Evolutionary conservation across 768 basidiomycete genomes (phyloP).

Genomic region (Leucosporidium yakuticum): DNA sequence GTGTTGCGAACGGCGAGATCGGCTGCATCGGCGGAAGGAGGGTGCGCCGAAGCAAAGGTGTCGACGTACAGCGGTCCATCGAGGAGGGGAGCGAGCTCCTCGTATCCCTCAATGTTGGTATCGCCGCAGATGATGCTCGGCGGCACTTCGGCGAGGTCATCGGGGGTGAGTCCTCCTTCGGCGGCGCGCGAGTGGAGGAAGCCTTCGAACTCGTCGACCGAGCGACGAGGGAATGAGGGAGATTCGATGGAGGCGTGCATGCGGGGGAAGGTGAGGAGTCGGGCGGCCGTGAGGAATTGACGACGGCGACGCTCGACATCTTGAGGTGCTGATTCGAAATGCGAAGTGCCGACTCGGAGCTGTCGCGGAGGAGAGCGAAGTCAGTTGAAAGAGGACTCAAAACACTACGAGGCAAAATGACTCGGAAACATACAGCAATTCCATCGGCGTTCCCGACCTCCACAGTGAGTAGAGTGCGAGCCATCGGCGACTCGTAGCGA

Average conservation of each 20-base stretch:
- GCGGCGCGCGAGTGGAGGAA: no score
- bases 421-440: background rate
- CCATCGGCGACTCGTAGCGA: background rate
- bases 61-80: background rate
- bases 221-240: no score
- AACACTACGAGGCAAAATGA: background rate
- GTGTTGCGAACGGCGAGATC: no score
- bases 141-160: no score
- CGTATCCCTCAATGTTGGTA: background rate
- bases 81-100: background rate
- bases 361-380: background rate
- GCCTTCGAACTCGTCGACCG: no score
- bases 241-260: background rate
- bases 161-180: no score
- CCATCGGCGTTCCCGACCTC: background rate
- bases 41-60: background rate
- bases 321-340: background rate
- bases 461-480: background rate
- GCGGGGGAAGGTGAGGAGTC: background rate
- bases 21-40: background rate
- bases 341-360: conserved; percentile 6
- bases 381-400: background rate
- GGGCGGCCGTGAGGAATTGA: conserved; percentile 4
- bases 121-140: background rate
- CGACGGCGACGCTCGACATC: background rate